Percentiles rank a stretch among this genome's conserved stretches.
phyloP scores from a whole-genome alignment of 2,329 filamentous ascomycete genomes.

The Trichoderma sp. region DNA sequence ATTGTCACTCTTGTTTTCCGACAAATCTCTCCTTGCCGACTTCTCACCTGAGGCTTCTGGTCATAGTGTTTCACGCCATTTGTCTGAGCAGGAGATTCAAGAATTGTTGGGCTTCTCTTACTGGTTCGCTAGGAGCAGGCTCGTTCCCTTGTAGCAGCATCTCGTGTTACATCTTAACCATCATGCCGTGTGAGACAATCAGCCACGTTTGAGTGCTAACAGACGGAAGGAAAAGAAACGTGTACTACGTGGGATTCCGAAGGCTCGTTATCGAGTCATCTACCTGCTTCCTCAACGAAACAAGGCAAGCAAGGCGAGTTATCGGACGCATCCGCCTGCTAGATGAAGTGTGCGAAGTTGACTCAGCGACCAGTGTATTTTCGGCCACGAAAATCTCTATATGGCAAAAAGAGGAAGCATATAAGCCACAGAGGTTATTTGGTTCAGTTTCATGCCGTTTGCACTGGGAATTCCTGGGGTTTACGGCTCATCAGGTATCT shows the following conservation, averaged over 20 bases:
- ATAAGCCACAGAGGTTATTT: not conserved
- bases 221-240: not conserved
- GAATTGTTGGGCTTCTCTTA: not conserved
- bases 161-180: not conserved
- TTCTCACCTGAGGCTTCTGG: not conserved
- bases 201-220: not conserved
- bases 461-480: no score
- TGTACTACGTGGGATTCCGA: not conserved
- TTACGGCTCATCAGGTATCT: no score
- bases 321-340: not conserved
- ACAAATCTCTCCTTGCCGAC: not conserved
- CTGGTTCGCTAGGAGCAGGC: not conserved
- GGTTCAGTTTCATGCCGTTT: no score
- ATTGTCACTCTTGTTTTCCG: not conserved
- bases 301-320: no score
- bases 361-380: not conserved
- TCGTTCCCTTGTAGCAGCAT: not conserved
- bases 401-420: not conserved
- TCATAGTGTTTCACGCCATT: not conserved
- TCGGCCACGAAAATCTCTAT: not conserved
- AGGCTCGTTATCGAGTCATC: not conserved
- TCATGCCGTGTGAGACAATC: not conserved
- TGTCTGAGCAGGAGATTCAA: not conserved
- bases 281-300: not conserved
- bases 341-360: not conserved